Conservation (phyloP, 768 basidiomycete species). For the Porphyrellus cyaneotinctus region DNA sequence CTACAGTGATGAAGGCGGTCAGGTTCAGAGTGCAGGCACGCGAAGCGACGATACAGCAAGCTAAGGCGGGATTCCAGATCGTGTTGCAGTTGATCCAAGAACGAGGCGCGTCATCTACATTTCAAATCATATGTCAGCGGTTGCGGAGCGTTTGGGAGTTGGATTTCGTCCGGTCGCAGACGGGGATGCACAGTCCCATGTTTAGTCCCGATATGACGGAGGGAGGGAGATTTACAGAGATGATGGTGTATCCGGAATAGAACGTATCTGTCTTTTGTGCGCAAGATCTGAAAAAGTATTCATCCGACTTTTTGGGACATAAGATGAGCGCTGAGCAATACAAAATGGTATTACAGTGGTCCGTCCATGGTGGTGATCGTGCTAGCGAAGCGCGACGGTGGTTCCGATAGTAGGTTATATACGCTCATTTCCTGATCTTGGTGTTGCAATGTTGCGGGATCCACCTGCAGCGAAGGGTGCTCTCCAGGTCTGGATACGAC, state of each 20-base stretch:
- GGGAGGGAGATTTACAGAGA: conserved; percentile 28
- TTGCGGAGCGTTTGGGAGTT: conserved; percentile 70
- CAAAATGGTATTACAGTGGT: conserved; percentile 14
- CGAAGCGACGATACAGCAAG: conserved; percentile 36
- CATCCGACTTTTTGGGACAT: conserved; percentile 5
- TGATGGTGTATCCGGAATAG: conserved; percentile 33
- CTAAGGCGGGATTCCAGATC: conserved; percentile 48
- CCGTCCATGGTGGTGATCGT: conserved; percentile 39
- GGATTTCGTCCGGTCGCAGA: conserved; percentile 34
- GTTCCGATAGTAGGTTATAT: conserved; percentile 26
- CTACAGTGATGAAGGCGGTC: conserved; percentile 58
- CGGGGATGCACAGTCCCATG: conserved; percentile 15
- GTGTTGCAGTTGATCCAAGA: conserved; percentile 71
- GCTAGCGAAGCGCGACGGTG: conserved; percentile 33
- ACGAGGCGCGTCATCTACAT: conserved; percentile 80
- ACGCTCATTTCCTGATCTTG: conserved; percentile 28
- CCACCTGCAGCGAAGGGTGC: conserved; percentile 38
- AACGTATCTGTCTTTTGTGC: conserved; percentile 5
- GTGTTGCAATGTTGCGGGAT: conserved; percentile 2
- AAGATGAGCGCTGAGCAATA: not conserved
- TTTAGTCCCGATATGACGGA: conserved; percentile 30
- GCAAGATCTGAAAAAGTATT: conserved; percentile 13
- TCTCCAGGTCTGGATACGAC: conserved; percentile 60
- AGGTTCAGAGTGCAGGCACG: conserved; percentile 83
- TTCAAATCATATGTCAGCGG: conserved; percentile 68